Evolutionary conservation across 257 asterid genomes (phyloP).

Genomic region (Agastache rugosa): DNA sequence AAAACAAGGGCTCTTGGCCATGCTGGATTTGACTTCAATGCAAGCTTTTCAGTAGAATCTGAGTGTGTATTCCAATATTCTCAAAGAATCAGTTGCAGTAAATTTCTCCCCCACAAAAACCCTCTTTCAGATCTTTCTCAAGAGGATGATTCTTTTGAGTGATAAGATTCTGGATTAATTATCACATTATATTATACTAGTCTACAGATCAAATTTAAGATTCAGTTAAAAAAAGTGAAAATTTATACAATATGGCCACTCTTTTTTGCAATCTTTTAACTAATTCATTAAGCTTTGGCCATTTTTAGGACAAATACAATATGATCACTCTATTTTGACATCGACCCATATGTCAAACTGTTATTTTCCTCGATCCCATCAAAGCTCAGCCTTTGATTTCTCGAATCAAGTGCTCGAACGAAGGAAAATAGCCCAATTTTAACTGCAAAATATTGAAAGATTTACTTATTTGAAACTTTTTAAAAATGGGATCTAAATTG

Average conservation of each 20-base stretch:
- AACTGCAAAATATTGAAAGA: too few species aligned
- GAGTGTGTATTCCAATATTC: conserved; percentile 55
- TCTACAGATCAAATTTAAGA: conserved; percentile 41
- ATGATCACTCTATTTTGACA: too few species aligned
- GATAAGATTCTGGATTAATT: conserved; percentile 37
- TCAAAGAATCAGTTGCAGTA: conserved; percentile 37
- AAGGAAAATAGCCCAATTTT: too few species aligned
- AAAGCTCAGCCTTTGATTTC: too few species aligned
- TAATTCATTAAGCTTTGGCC: too few species aligned
- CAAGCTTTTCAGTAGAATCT: conserved; percentile 46
- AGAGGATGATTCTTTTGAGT: conserved; percentile 32
- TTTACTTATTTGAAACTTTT: too few species aligned
- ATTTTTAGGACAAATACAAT: too few species aligned
- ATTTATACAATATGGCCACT: neutral
- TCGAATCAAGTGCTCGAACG: too few species aligned
- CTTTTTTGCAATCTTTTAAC: neutral
- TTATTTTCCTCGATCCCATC: neutral
- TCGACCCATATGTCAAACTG: too few species aligned
- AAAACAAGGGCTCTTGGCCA: conserved; percentile 16
- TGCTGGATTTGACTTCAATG: conserved; percentile 31
- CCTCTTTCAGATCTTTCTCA: conserved; percentile 34
- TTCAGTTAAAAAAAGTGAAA: conserved; percentile 33
- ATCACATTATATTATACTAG: conserved; percentile 39
- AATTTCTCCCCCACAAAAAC: conserved; percentile 25
- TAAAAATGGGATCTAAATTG: too few species aligned